A percentile compares a stretch with the other conserved stretches of the same genome.
Evolutionary conservation across 2,329 filamentous ascomycete species (phyloP).

Genomic region (Fusarium sp.): DNA sequence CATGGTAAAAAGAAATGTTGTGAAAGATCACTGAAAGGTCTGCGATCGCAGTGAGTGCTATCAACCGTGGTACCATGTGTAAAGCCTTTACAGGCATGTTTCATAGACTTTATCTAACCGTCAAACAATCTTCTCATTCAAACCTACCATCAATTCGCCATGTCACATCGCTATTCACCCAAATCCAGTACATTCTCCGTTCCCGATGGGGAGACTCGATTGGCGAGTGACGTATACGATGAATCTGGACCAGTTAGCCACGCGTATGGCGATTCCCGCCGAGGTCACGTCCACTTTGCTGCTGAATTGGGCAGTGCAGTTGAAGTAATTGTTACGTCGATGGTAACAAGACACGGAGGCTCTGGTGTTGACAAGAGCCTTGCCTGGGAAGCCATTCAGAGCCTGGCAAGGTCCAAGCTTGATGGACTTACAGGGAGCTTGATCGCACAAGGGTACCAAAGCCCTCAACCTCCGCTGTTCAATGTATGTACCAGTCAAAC

Average conservation of each 20-base stretch:
- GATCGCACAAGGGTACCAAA: background rate
- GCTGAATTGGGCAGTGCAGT: background rate
- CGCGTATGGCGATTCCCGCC: background rate
- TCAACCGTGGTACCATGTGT: background rate
- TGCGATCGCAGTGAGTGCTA: background rate
- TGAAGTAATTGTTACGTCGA: background rate
- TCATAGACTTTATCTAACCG: background rate
- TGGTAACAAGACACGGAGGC: background rate
- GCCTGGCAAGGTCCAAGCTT: background rate
- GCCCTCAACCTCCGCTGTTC: background rate
- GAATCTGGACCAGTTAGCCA: rapidly evolving
- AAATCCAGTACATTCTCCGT: background rate
- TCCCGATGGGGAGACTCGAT: background rate
- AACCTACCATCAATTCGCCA: background rate
- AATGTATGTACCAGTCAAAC: background rate
- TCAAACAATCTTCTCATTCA: background rate
- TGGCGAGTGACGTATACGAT: background rate
- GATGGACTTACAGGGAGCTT: background rate
- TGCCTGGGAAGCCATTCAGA: background rate
- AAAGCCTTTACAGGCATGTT: background rate
- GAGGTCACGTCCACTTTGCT: background rate
- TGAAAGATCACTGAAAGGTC: too few relatives aligned
- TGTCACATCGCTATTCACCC: background rate
- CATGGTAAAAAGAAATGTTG: background rate
- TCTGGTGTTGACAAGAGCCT: background rate